Percentiles rank a stretch among this genome's conserved stretches.
These are phyloP conservation scores for Pichia terricola DNA, from an alignment of 1,139 yeast species.

Conservation along the genomic window DNA sequence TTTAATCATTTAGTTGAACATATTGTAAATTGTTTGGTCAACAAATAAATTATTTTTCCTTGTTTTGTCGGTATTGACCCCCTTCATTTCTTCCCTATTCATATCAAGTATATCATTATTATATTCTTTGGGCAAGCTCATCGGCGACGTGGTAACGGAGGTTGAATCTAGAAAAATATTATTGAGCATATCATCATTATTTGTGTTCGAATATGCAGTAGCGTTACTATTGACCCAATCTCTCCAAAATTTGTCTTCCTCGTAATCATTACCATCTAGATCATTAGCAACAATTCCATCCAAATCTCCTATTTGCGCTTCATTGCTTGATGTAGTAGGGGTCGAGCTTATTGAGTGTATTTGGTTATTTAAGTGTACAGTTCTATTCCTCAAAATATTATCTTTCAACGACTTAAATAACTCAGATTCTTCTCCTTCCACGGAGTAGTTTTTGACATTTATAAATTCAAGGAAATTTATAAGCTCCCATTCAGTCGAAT, in stretches of 20 bases:
- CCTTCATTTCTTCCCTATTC: no score
- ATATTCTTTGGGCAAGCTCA: no score
- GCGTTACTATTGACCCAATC: no score
- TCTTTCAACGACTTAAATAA: conserved; percentile 1
- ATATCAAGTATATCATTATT: no score
- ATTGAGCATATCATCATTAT: no score
- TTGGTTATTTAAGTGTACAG: no score
- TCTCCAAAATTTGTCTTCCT: conserved; percentile 6
- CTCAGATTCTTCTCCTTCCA: background rate
- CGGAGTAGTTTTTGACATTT: conserved; percentile 5
- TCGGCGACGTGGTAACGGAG: no score
- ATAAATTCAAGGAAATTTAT: conserved; percentile 12
- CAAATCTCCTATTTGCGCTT: background rate
- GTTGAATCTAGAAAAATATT: no score
- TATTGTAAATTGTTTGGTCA: conserved; percentile 13
- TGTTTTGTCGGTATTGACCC: no score
- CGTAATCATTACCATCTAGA: background rate
- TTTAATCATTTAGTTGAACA: conserved; percentile 3
- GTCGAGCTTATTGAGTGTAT: background rate
- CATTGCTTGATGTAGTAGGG: background rate
- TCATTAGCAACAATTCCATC: background rate
- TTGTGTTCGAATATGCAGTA: no score
- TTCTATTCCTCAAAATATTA: background rate
- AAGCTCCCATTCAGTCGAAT: conserved; percentile 13
- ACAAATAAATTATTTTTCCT: conserved; percentile 6